Percentiles rank a stretch among this genome's conserved stretches.
Evolutionary conservation across 2,329 filamentous ascomycete species (phyloP).

Genomic region (Aspergillus terreus): DNA sequence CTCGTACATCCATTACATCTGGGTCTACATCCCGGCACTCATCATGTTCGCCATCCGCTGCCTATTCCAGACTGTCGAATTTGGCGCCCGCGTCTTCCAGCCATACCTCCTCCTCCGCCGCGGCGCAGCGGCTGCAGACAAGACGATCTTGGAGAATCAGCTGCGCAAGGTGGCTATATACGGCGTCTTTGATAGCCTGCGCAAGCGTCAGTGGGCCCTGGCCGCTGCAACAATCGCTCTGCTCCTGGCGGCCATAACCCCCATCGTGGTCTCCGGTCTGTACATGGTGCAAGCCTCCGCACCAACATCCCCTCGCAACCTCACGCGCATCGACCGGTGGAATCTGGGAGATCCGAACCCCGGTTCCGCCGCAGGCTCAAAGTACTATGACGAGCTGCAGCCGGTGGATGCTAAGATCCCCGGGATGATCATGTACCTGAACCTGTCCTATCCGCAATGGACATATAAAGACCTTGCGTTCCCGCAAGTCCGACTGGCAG

Average conservation of each 20-base stretch:
- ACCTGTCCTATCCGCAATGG: conserved; percentile 30
- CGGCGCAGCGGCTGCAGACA: conserved; percentile 6
- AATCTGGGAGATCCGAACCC: conserved; percentile 2
- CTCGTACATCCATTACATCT: conserved; percentile 21
- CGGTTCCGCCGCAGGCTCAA: too few relatives aligned
- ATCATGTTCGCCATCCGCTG: conserved; percentile 16
- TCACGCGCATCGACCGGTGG: conserved; percentile 10
- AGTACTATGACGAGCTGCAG: background rate
- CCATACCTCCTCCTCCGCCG: conserved; percentile 14
- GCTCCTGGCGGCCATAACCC: conserved; percentile 11
- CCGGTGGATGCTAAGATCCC: background rate
- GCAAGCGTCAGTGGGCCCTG: conserved; percentile 11
- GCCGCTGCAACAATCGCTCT: conserved; percentile 11
- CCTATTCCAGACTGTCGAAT: conserved; percentile 15
- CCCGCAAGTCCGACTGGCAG: conserved; percentile 12
- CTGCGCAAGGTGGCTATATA: conserved; percentile 39
- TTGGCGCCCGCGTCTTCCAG: conserved; percentile 15
- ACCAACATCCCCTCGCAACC: background rate
- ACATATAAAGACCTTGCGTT: conserved; percentile 28
- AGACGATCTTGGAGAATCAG: conserved; percentile 17
- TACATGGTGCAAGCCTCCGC: conserved; percentile 4
- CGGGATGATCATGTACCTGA: conserved; percentile 24
- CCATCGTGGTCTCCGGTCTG: conserved; percentile 14
- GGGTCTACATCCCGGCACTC: conserved; percentile 18
- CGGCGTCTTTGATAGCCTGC: conserved; percentile 51